Percentiles rank a stretch among this genome's conserved stretches.
phyloP scores from a whole-genome alignment of 2,329 filamentous ascomycete species.

The Ascochyta pisi region DNA sequence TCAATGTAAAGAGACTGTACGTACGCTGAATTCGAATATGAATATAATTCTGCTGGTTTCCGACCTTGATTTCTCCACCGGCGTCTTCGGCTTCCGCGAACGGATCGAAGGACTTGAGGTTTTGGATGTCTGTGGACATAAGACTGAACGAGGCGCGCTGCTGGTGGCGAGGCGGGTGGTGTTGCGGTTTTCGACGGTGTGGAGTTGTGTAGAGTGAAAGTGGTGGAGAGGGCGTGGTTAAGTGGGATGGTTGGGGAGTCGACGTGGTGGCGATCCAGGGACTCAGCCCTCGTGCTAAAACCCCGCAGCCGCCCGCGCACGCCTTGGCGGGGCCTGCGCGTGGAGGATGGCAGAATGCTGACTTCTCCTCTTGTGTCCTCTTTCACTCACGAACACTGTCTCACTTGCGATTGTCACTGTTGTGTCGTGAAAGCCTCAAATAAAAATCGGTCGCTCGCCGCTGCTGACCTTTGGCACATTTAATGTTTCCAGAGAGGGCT shows the following conservation, averaged over 20 bases:
- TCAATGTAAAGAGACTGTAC: slow-evolving; percentile 49
- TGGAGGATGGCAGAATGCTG: neutral
- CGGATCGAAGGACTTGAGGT: slow-evolving; percentile 70
- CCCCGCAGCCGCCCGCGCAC: slow-evolving; percentile 6
- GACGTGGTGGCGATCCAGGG: slow-evolving; percentile 5
- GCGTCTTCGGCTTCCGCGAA: slow-evolving; percentile 99
- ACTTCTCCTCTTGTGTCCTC: slow-evolving; percentile 1
- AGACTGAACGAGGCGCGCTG: slow-evolving; percentile 42
- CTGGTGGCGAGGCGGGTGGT: slow-evolving; percentile 21
- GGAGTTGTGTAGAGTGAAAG: neutral
- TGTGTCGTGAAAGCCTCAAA: no score
- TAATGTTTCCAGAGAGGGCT: no score
- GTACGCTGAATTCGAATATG: slow-evolving; percentile 99
- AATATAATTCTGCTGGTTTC: slow-evolving; percentile 97
- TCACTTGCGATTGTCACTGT: neutral
- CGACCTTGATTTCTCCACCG: slow-evolving; percentile 85
- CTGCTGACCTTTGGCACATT: no score
- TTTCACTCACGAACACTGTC: neutral
- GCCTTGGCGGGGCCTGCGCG: slow-evolving; percentile 1
- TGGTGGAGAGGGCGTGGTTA: neutral
- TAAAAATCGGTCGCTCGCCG: no score
- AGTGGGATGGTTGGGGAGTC: neutral
- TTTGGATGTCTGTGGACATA: slow-evolving; percentile 56
- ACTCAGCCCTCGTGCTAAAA: slow-evolving; percentile 3
- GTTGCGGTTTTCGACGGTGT: neutral